Conservation (phyloP, 129 eudicot genomes). For the Saposhnikovia divaricata region DNA sequence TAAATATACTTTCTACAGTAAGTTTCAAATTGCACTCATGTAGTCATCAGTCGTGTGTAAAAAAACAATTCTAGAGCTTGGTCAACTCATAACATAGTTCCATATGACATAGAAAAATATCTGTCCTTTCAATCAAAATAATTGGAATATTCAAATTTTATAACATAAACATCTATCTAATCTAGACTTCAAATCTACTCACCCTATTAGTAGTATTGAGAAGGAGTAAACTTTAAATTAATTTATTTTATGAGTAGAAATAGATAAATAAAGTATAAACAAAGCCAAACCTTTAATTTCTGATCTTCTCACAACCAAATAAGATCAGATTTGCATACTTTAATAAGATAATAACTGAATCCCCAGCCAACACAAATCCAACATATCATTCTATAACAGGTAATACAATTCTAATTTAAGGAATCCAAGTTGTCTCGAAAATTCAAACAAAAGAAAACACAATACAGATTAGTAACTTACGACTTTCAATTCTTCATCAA, state of each 20-base stretch:
- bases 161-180: neutral
- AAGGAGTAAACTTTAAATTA: too few relatives aligned
- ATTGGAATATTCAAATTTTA: neutral
- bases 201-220: too few relatives aligned
- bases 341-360: too few relatives aligned
- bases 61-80: neutral
- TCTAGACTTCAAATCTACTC: neutral
- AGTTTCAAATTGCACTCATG: neutral
- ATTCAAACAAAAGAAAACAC: neutral
- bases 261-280: too few relatives aligned
- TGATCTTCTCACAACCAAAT: too few relatives aligned
- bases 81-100: neutral
- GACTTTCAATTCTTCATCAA: conserved; percentile 58
- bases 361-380: too few relatives aligned
- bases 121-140: neutral
- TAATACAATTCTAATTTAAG: neutral
- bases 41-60: neutral
- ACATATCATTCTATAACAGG: neutral
- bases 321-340: too few relatives aligned
- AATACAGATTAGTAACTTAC: conserved; percentile 31
- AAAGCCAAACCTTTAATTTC: too few relatives aligned
- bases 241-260: too few relatives aligned
- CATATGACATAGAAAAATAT: neutral
- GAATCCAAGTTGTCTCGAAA: neutral
- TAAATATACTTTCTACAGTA: conserved; percentile 18